phyloP scores from a whole-genome alignment of 805 yeast species.

The Starmerella stellata region DNA sequence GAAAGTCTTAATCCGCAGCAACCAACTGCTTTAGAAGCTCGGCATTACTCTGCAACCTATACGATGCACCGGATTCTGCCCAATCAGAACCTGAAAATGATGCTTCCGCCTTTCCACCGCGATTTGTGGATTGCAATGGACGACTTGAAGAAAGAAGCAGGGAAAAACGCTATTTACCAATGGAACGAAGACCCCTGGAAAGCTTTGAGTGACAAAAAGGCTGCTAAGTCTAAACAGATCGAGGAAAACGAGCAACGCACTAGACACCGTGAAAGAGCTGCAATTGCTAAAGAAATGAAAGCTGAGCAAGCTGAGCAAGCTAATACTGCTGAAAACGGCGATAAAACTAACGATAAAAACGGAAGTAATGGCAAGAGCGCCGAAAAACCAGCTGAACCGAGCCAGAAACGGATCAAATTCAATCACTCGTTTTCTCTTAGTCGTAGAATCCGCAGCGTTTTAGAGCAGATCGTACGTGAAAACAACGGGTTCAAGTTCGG shows the following conservation, averaged over 20 bases:
- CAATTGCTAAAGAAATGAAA: constrained; percentile 9
- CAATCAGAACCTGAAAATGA: constrained; percentile 69
- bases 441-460: constrained; percentile 39
- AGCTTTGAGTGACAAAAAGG: constrained; percentile 39
- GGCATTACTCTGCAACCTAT: constrained; percentile 79
- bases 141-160: constrained; percentile 31
- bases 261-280: constrained; percentile 5
- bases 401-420: constrained; percentile 20
- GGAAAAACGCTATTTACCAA: constrained; percentile 11
- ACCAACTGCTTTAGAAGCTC: constrained; percentile 72
- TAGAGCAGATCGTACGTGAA: constrained; percentile 39
- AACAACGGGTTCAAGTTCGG: constrained; percentile 29
- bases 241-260: constrained; percentile 4
- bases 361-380: too few species aligned
- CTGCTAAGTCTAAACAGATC: constrained; percentile 13
- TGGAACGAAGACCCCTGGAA: constrained; percentile 49
- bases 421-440: constrained; percentile 38
- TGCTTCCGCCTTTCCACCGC: constrained; percentile 67
- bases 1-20: constrained; percentile 40
- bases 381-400: neutral
- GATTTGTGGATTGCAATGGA: constrained; percentile 63
- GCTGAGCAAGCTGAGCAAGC: too few species aligned
- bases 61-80: constrained; percentile 65
- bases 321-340: too few species aligned
- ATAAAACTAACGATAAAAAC: neutral